phyloP scores from a whole-genome alignment of 2,329 filamentous ascomycete genomes.

The Peltaster fructicola region DNA sequence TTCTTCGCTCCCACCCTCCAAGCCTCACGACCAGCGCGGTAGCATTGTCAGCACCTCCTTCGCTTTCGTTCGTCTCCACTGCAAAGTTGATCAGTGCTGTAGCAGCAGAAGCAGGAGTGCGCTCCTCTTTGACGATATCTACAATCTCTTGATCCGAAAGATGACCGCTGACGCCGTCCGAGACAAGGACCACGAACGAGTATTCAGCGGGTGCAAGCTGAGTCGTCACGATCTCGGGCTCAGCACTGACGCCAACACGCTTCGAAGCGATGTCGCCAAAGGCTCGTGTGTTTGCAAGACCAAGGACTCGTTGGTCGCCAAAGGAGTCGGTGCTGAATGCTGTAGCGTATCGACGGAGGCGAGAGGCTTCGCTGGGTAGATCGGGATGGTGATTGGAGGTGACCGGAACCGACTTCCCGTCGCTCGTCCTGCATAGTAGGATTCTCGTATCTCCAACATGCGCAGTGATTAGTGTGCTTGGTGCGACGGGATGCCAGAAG shows the following conservation, averaged over 20 bases:
- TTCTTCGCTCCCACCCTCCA: conserved; percentile 49
- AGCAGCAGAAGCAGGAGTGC: conserved; percentile 73
- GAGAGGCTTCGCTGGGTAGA: conserved; percentile 64
- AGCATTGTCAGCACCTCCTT: conserved; percentile 47
- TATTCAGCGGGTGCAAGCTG: conserved; percentile 73
- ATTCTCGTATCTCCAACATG: conserved; percentile 91
- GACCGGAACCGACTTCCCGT: conserved; percentile 60
- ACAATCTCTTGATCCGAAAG: conserved; percentile 89
- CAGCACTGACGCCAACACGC: conserved; percentile 81
- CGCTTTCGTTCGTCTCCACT: conserved; percentile 55
- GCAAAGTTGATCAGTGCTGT: conserved; percentile 69
- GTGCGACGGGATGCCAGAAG: conserved; percentile 84
- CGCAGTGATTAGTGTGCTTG: conserved; percentile 66
- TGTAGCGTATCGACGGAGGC: conserved; percentile 70
- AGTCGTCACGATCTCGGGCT: conserved; percentile 69
- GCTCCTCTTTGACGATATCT: conserved; percentile 84
- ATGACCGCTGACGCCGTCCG: conserved; percentile 74
- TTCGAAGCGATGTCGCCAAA: conserved; percentile 90
- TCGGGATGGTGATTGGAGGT: conserved; percentile 88
- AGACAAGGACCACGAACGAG: conserved; percentile 73
- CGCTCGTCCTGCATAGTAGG: conserved; percentile 70
- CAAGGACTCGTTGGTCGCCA: conserved; percentile 86
- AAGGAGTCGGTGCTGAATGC: conserved; percentile 91
- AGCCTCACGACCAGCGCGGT: conserved; percentile 45
- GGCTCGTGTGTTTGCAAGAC: conserved; percentile 80